A percentile compares a stretch with the other conserved stretches of the same genome.
phyloP scores from a whole-genome alignment of 2,329 filamentous ascomycete species.

The Cryphonectria japonica region DNA sequence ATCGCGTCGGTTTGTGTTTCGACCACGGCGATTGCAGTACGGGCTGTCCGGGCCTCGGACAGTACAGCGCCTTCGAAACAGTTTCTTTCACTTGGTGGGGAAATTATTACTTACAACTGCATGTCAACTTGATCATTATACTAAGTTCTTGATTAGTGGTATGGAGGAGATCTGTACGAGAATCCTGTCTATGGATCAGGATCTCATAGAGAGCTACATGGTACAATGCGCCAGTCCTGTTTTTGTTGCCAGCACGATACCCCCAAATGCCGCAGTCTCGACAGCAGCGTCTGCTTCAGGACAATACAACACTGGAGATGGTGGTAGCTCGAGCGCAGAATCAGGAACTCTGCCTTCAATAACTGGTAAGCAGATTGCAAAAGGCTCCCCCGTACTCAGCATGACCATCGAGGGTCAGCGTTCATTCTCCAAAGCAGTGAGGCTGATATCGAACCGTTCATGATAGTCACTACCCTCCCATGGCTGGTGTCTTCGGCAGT shows the following conservation, averaged over 20 bases:
- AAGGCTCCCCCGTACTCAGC: not conserved
- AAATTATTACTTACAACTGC: not conserved
- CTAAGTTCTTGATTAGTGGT: not conserved
- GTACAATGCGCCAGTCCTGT: not conserved
- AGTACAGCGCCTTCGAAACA: not conserved
- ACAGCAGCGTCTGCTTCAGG: not conserved
- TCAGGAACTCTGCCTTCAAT: not conserved
- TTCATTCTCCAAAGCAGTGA: not conserved
- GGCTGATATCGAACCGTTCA: not conserved
- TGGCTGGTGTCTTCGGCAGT: not conserved
- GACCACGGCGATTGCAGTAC: not conserved
- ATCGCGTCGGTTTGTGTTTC: not conserved
- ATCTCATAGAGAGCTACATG: not conserved
- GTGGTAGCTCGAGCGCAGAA: not conserved
- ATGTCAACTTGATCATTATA: too few species aligned
- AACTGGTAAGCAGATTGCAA: not conserved
- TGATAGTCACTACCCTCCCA: not conserved
- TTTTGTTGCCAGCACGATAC: not conserved
- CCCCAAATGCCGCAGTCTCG: not conserved
- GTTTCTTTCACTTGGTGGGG: slow-evolving; percentile 5
- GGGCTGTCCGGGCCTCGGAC: not conserved
- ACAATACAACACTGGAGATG: not conserved
- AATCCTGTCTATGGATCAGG: not conserved
- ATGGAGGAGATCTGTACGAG: not conserved
- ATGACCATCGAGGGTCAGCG: not conserved